A percentile compares a stretch with the other conserved stretches of the same genome.
Evolutionary conservation across 2,329 filamentous ascomycete species (phyloP).

Genomic region (Verticillium klebahnii): DNA sequence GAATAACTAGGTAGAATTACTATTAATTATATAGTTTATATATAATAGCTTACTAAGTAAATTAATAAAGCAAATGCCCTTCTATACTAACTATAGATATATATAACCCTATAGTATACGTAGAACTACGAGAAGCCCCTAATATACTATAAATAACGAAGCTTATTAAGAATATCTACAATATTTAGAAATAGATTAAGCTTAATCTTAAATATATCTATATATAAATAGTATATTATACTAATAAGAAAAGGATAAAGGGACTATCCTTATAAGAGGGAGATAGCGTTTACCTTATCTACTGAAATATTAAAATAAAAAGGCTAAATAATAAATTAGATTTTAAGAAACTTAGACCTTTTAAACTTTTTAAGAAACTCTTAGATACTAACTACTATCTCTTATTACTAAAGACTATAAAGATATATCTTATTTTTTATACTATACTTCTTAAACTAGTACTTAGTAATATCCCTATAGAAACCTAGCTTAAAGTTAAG

Average conservation of each 20-base stretch:
- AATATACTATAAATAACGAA: background rate
- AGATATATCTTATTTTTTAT: background rate
- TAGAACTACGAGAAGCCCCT: background rate
- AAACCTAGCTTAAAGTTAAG: background rate
- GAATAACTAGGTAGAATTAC: no score
- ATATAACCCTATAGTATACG: background rate
- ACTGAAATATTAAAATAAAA: constrained; percentile 4
- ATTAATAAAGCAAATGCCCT: no score
- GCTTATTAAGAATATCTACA: no score
- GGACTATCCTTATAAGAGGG: constrained; percentile 4
- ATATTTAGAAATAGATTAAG: no score
- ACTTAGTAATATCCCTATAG: background rate
- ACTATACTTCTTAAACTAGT: background rate
- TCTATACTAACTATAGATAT: no score
- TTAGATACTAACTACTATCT: background rate
- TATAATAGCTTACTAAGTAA: no score
- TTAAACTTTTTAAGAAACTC: background rate
- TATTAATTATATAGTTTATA: no score
- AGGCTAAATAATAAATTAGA: constrained; percentile 3
- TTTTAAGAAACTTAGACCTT: constrained; percentile 1
- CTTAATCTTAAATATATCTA: no score
- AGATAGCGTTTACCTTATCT: constrained; percentile 2
- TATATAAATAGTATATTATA: no score
- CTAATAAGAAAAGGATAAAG: constrained; percentile 1
- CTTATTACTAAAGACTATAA: background rate